Evolutionary conservation across 2,329 filamentous ascomycete species (phyloP).

Genomic region (Raffaelea deltoideospora): DNA sequence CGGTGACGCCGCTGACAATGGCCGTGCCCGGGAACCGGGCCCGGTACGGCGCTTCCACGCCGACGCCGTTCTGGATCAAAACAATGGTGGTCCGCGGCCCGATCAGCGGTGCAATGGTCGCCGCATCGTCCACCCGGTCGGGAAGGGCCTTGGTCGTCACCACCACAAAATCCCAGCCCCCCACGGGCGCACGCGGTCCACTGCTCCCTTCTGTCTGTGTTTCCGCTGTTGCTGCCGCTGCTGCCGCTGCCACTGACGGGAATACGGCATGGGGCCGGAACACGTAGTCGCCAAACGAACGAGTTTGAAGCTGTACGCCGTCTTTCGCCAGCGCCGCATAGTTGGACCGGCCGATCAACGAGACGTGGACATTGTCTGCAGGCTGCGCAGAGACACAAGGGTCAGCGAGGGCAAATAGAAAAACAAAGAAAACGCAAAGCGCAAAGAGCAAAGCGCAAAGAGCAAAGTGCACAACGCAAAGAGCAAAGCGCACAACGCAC

Average conservation of each 20-base stretch:
- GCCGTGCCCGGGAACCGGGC: slow-evolving; percentile 43
- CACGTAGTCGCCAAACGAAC: slow-evolving; percentile 50
- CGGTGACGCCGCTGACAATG: slow-evolving; percentile 54
- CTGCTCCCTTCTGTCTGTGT: too few species aligned
- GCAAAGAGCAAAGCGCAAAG: background rate
- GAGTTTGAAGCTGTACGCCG: slow-evolving; percentile 51
- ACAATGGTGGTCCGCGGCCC: slow-evolving; percentile 39
- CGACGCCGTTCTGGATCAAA: slow-evolving; percentile 56
- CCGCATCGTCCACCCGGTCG: slow-evolving; percentile 45
- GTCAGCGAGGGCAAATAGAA: background rate
- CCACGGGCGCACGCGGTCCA: background rate
- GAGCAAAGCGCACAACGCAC: too few species aligned
- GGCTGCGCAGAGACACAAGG: slow-evolving; percentile 20
- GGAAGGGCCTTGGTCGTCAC: slow-evolving; percentile 58
- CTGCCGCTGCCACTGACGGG: slow-evolving; percentile 36
- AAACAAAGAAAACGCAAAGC: background rate
- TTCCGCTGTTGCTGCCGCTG: slow-evolving; percentile 1
- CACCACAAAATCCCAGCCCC: slow-evolving; percentile 43
- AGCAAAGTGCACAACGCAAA: too few species aligned
- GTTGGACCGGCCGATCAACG: slow-evolving; percentile 60
- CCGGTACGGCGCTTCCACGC: slow-evolving; percentile 53
- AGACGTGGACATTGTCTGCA: slow-evolving; percentile 39
- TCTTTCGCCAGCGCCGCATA: slow-evolving; percentile 44
- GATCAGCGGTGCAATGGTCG: slow-evolving; percentile 45
- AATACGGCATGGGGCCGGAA: slow-evolving; percentile 50